Percentiles rank a stretch among this genome's conserved stretches.
Conservation (phyloP, 164 flowering plant genomes). For the Amborella trichopoda region DNA sequence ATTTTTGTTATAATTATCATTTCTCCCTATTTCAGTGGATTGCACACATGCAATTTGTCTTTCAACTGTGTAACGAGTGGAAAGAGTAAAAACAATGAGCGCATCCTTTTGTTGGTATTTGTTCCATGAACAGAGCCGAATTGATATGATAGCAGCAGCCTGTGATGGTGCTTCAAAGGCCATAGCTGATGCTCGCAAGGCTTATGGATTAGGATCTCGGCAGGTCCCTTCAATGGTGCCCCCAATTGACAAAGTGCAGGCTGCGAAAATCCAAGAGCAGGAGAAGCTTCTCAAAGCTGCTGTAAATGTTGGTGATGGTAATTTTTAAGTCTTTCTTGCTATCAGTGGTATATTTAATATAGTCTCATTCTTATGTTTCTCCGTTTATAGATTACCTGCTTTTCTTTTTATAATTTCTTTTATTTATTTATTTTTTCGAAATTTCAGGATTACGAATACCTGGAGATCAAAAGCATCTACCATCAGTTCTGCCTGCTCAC, state of each 20-base stretch:
- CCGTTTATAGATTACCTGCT: no score
- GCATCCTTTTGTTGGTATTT: no score
- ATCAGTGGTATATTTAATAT: no score
- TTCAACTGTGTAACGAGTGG: no score
- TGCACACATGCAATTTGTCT: conserved; percentile 3
- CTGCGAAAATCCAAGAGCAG: conserved; percentile 88
- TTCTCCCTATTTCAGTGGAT: not conserved
- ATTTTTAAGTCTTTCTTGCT: no score
- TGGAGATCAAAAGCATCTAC: conserved; percentile 70
- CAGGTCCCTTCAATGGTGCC: conserved; percentile 60
- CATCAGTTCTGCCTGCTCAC: conserved; percentile 74
- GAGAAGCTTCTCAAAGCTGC: conserved; percentile 74
- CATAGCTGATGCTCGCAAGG: conserved; percentile 77
- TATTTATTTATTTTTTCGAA: no score
- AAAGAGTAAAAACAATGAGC: no score
- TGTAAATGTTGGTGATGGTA: conserved; percentile 82
- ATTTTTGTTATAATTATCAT: not conserved
- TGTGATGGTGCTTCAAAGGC: conserved; percentile 94
- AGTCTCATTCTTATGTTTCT: no score
- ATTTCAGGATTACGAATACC: conserved; percentile 63
- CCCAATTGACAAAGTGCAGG: conserved; percentile 79
- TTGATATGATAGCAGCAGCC: conserved; percentile 88
- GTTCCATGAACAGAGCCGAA: conserved; percentile 59
- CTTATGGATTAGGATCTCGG: conserved; percentile 73
- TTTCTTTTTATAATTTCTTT: no score